Evolutionary conservation across 2,329 filamentous ascomycete species (phyloP).

Genomic region (Teratosphaeria zuluensis): DNA sequence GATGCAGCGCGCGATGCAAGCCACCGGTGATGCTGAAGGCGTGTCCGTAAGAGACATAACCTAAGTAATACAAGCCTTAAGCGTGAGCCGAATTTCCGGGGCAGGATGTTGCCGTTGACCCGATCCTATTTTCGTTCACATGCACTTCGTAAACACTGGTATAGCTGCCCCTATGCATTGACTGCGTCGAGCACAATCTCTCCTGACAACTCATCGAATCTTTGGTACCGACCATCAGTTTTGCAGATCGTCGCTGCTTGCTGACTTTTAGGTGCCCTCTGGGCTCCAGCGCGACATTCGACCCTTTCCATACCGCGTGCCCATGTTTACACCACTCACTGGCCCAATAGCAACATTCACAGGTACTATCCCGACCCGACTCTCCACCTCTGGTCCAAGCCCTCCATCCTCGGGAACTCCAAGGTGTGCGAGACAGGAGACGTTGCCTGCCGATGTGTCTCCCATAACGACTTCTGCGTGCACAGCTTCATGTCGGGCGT

Average conservation of each 20-base stretch:
- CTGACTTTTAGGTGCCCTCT: neutral
- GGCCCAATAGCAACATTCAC: neutral
- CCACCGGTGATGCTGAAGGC: too few species aligned
- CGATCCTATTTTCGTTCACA: neutral
- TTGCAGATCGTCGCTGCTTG: neutral
- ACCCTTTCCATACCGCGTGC: neutral
- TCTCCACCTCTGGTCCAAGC: conserved; percentile 3
- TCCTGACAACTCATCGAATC: neutral
- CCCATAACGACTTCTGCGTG: conserved; percentile 28
- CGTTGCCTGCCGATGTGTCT: conserved; percentile 9
- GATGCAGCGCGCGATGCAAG: too few species aligned
- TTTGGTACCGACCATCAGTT: neutral
- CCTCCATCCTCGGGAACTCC: conserved; percentile 2
- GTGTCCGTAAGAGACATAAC: too few species aligned
- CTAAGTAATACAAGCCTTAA: neutral
- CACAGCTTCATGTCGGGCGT: conserved; percentile 29
- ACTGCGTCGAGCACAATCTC: neutral
- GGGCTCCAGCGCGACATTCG: neutral
- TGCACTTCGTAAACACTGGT: neutral
- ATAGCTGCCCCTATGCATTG: neutral
- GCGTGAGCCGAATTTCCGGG: neutral
- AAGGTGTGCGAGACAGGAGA: neutral
- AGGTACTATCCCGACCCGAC: neutral
- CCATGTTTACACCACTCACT: neutral
- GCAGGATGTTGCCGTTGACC: neutral